Conservation (phyloP, 768 basidiomycete species). For the Podaxis rugospora region DNA sequence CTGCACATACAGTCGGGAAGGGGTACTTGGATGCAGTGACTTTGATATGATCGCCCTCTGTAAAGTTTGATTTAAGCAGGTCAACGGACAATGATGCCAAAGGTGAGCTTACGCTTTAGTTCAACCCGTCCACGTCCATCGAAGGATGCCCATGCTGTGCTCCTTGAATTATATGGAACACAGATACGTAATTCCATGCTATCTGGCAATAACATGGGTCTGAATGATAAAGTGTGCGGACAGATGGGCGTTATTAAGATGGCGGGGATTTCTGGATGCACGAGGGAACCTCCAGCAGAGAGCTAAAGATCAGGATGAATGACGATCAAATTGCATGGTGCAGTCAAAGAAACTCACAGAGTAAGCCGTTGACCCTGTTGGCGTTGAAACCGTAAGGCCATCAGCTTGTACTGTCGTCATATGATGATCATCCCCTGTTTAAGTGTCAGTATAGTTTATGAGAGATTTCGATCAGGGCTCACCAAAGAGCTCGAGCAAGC, state of each 20-base stretch:
- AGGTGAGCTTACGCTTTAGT: conserved; percentile 71
- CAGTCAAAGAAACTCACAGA: conserved; percentile 54
- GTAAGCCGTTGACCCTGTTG: conserved; percentile 98
- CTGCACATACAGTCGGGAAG: conserved; percentile 97
- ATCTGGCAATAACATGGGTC: conserved; percentile 97
- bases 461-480: conserved; percentile 23
- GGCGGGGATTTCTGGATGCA: conserved; percentile 96
- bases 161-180: conserved; percentile 97
- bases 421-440: conserved; percentile 93
- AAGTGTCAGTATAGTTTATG: conserved; percentile 1
- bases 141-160: conserved; percentile 98
- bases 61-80: conserved; percentile 9
- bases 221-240: conserved; percentile 96
- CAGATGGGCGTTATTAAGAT: conserved; percentile 96
- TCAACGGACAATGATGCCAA: conserved; percentile 1
- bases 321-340: conserved; percentile 6
- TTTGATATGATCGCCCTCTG: conserved; percentile 99
- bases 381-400: conserved; percentile 91
- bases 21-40: conserved; percentile 96
- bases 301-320: conserved; percentile 37
- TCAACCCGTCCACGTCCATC: conserved; percentile 97
- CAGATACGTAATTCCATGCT: conserved; percentile 98
- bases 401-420: conserved; percentile 99
- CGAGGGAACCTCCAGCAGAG: conserved; percentile 96
- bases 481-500: conserved; percentile 95